A percentile compares a stretch with the other conserved stretches of the same genome.
Conservation (phyloP, 23 red algal genomes). For the Gracilaria caudata region DNA sequence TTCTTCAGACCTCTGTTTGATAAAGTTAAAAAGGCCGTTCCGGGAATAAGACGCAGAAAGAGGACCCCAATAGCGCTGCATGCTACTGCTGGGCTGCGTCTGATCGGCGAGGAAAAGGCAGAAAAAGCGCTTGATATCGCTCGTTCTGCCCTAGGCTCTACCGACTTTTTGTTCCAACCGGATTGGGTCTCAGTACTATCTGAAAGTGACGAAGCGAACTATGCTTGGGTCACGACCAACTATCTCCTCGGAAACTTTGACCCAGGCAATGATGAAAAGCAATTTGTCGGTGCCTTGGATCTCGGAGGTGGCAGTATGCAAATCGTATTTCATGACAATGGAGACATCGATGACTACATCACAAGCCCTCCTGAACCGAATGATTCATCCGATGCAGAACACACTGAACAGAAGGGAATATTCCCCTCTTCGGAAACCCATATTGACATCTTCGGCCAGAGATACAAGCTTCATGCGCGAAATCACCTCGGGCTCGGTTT, state of each 20-base stretch:
- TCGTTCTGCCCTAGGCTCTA: slow-evolving; percentile 31
- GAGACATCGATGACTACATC: slow-evolving; percentile 33
- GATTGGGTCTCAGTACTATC: slow-evolving; percentile 66
- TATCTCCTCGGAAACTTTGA: slow-evolving; percentile 60
- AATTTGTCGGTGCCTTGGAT: slow-evolving; percentile 64
- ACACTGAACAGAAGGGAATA: not conserved
- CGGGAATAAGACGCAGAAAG: slow-evolving; percentile 51
- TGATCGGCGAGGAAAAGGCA: slow-evolving; percentile 64
- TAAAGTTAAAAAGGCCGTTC: slow-evolving; percentile 58
- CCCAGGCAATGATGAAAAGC: not conserved
- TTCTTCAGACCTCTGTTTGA: slow-evolving; percentile 76
- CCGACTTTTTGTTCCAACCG: slow-evolving; percentile 64
- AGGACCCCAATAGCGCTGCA: slow-evolving; percentile 79
- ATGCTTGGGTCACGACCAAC: slow-evolving; percentile 85
- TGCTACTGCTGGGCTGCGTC: slow-evolving; percentile 83
- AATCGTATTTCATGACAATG: slow-evolving; percentile 54
- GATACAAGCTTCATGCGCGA: slow-evolving; percentile 50
- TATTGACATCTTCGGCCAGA: slow-evolving; percentile 34
- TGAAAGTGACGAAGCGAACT: slow-evolving; percentile 70
- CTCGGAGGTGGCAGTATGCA: slow-evolving; percentile 78
- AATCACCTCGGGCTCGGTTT: slow-evolving; percentile 74
- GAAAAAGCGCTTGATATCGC: slow-evolving; percentile 60
- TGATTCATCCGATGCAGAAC: not conserved
- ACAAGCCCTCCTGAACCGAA: slow-evolving; percentile 37
- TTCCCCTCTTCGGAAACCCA: slow-evolving; percentile 17